Conservation (phyloP, 192 early-diverging fungal genomes). For the Gorgonomyces haynaldii region DNA sequence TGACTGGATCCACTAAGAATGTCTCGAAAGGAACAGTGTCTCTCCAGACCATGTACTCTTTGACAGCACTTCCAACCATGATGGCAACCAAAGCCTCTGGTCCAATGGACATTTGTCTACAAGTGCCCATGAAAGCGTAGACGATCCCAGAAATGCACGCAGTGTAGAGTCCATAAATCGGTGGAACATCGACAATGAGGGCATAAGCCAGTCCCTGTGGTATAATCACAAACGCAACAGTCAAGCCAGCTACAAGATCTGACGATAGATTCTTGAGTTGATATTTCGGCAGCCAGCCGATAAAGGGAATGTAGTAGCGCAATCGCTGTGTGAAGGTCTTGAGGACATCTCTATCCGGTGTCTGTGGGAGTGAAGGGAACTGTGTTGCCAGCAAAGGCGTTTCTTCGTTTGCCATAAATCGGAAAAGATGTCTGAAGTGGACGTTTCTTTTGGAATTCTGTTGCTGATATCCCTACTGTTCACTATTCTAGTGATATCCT, state of each 20-base stretch:
- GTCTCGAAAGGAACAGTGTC: background rate
- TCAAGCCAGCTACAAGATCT: conserved; percentile 80
- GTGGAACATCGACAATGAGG: conserved; percentile 69
- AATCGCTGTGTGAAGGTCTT: conserved; percentile 24
- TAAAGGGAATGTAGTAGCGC: conserved; percentile 88
- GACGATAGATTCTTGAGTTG: conserved; percentile 42
- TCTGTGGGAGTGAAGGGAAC: background rate
- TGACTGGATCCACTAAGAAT: background rate
- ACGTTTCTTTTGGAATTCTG: conserved; percentile 62
- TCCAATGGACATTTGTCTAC: conserved; percentile 83
- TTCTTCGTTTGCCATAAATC: background rate
- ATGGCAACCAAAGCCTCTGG: conserved; percentile 90
- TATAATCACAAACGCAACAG: conserved; percentile 45
- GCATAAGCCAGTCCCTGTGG: conserved; percentile 74
- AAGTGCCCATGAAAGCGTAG: conserved; percentile 89
- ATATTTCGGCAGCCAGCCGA: conserved; percentile 87
- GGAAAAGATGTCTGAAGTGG: too few species aligned
- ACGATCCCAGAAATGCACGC: conserved; percentile 70
- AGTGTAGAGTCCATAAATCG: conserved; percentile 86
- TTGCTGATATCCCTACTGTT: conserved; percentile 77
- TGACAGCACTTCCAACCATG: conserved; percentile 56
- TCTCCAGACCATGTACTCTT: conserved; percentile 32
- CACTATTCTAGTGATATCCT: conserved; percentile 73
- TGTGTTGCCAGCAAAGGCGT: background rate
- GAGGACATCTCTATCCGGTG: background rate